These are phyloP conservation scores for Marasmius sp. DNA, from an alignment of 1,284 basidiomycete genomes.

Conservation along the genomic window DNA sequence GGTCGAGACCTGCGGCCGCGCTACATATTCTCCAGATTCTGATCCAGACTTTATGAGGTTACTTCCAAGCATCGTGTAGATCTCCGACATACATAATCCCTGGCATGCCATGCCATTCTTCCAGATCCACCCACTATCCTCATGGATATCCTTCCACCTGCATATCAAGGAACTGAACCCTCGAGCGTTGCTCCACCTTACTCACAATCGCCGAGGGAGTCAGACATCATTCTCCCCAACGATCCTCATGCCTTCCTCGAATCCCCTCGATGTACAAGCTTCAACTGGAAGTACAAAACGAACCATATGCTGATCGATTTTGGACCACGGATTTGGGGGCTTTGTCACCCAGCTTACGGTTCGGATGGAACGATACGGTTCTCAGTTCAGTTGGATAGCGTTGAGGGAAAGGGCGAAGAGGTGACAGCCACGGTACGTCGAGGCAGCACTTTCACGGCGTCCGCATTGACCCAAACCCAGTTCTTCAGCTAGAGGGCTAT, in stretches of 20 bases:
- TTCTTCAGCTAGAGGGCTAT: background rate
- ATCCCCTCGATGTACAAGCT: background rate
- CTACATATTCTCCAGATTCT: no score
- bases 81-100: no score
- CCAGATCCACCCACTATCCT: background rate
- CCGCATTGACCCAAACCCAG: background rate
- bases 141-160: background rate
- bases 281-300: conserved; percentile 2
- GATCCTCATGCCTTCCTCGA: background rate
- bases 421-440: background rate
- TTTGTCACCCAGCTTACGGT: background rate
- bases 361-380: background rate
- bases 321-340: background rate
- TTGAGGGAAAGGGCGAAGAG: background rate
- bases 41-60: no score
- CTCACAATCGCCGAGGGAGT: background rate
- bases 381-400: background rate
- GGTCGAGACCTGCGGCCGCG: no score
- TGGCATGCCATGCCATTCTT: no score
- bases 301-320: conserved; percentile 1
- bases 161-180: background rate
- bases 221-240: background rate
- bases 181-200: background rate
- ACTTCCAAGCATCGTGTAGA: no score
- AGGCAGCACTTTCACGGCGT: background rate